phyloP scores from a whole-genome alignment of 305 asterid genomes.

The Plantago rigida region DNA sequence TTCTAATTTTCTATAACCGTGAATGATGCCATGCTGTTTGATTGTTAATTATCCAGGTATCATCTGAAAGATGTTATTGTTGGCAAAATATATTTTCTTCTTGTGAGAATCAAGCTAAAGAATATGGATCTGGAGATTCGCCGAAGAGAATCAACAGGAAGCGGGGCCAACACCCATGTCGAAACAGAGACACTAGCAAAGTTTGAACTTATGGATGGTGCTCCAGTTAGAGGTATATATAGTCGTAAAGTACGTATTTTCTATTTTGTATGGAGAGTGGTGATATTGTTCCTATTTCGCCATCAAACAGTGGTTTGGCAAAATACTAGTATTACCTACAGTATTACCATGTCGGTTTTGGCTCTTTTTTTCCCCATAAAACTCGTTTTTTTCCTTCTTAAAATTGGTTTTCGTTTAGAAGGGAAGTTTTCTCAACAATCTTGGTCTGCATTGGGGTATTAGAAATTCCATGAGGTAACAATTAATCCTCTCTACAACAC shows the following conservation, averaged over 20 bases:
- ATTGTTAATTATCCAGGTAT: conserved; percentile 52
- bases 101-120: conserved; percentile 88
- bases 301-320: too few species aligned
- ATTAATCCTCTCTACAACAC: too few species aligned
- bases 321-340: too few species aligned
- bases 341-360: too few species aligned
- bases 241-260: background rate
- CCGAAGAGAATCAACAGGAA: conserved; percentile 90
- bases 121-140: conserved; percentile 98
- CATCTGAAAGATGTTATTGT: conserved; percentile 90
- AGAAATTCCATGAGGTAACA: too few species aligned
- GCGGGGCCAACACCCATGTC: conserved; percentile 87
- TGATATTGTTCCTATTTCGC: too few species aligned
- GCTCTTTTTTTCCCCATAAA: too few species aligned
- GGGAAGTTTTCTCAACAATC: too few species aligned
- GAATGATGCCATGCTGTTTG: conserved; percentile 23
- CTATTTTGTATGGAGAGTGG: background rate
- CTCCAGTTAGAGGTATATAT: conserved; percentile 86
- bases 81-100: conserved; percentile 91
- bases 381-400: too few species aligned
- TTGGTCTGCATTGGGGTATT: too few species aligned
- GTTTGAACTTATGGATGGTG: conserved; percentile 98
- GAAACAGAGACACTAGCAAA: conserved; percentile 98
- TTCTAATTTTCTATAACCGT: conserved; percentile 1
- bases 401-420: too few species aligned